Evolutionary conservation across 768 basidiomycete species (phyloP), one percentile per base, ranked within the genome.

Genomic region (Leccinum sublutescens): DNA sequence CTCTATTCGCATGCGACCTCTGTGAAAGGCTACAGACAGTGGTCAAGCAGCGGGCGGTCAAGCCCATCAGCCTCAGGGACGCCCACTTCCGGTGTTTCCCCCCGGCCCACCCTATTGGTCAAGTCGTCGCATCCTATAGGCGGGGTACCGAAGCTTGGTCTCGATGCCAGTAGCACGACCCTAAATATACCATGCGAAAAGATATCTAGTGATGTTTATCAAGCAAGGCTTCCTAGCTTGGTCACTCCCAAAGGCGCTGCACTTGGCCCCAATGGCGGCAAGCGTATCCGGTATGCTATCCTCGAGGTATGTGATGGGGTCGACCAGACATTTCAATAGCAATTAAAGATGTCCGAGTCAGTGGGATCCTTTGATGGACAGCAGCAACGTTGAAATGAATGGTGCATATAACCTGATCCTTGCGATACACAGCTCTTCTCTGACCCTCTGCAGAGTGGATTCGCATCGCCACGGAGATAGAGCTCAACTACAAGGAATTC

Each of bases 281-380:
- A 87, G 75, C 82, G 91, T 2, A 91, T 95, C 57, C 83, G 92
- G 34, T 95, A 92, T 70, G 89, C 85, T n/a, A 82, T 95, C 51
- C 74, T 92, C 9, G 92, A 94, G 82, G 93, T 91, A 62, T 50
- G 71, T 67, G 19, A 21, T 27, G 15, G n/a, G 34, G 5, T 54
- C 36, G n/a, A 43, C 23, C 36, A 10, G 55, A 27, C 36, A 48
- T 52, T 29, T 29, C 14, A n/a, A 36, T 58, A 25, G 38, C 45
- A 51, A 60, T 59, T 45, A 33, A 52, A 49, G 10, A 23, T 31
- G 1, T 40, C n/a, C n/a, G n/a, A n/a, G n/a, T n/a, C 62, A 95
- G 90, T 95, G 95, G 90, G 81, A 88, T 69, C 89, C 91, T 1
- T 75, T 97, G 14, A 74, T 96, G 52, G 95, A 95, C 65, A 93